Percentiles rank a stretch among this genome's conserved stretches.
Conservation (phyloP, 371 early-diverging fungal species). For the Encephalitozoon intestinalis region DNA sequence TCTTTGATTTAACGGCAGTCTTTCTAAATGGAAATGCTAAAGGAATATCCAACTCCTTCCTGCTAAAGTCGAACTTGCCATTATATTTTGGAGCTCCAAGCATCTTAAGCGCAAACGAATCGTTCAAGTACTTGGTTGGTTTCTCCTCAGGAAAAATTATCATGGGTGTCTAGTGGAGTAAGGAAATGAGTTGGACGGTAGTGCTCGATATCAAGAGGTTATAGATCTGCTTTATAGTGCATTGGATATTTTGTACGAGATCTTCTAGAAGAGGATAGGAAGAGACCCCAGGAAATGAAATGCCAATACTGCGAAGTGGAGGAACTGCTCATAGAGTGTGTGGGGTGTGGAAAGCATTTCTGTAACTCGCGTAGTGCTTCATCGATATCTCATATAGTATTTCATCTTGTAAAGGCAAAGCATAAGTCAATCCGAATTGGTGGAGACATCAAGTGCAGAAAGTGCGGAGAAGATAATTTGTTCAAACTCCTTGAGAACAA, state of each 20-base stretch:
- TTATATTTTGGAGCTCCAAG: not conserved
- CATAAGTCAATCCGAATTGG: constrained; percentile 74
- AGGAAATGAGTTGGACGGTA: not conserved
- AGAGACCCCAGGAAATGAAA: constrained; percentile 14
- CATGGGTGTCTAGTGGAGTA: not conserved
- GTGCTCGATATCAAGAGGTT: not conserved
- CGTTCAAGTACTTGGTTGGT: not conserved
- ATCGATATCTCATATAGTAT: constrained; percentile 83
- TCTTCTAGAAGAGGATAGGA: not conserved
- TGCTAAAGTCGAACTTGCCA: not conserved
- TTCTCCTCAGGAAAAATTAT: constrained; percentile 1
- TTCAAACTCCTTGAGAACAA: constrained; percentile 66
- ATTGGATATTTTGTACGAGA: not conserved
- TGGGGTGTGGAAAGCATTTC: constrained; percentile 82
- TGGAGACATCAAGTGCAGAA: constrained; percentile 70
- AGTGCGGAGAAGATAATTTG: constrained; percentile 83
- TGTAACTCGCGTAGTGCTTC: constrained; percentile 82
- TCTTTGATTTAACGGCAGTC: not conserved
- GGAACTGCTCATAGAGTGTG: constrained; percentile 78
- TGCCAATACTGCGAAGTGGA: constrained; percentile 57
- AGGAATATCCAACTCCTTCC: not conserved
- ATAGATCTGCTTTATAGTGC: not conserved
- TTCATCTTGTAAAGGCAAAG: constrained; percentile 78
- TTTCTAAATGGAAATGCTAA: not conserved
- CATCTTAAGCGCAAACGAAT: not conserved